Base-by-base conservation (phyloP, 2,329 filamentous ascomycete genomes). In the Zarea fungicola region DNA sequence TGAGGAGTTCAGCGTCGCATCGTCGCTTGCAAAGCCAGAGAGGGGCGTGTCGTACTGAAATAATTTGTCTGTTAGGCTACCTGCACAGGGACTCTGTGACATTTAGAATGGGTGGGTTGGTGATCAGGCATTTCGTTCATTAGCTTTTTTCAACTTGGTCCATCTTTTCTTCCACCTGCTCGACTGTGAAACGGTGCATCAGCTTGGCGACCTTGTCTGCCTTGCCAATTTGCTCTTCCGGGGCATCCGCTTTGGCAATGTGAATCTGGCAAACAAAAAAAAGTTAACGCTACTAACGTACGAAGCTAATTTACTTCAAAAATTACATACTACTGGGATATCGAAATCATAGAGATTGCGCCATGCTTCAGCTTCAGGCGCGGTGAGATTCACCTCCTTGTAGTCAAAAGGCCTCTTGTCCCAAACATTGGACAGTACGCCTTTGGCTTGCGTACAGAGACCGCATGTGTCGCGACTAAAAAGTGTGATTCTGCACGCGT, bases 281-380 rank as follows among this genome's bases (percentile, higher is more conserved):
- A n/a, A 16, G 7, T 16, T 13, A 10, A n/a, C n/a, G n/a, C n/a
- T n/a, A n/a, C 5, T 22, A 22, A 29, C 3, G 6, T 28, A 26
- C 5, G 8, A 29, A 42, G 4, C 13, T 26, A 10, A 16, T 9
- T 16, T 5, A n/a, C n/a, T 18, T 18, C 4, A 34, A 10, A 18
- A 5, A 35, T 11, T 28, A 65, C 76, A 60, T 71, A 91, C 87
- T 60, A 91, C 87, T 0, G 87, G 87, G 7, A 88, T 87, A 57
- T 92, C 87, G 62, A 90, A 88, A 50, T 90, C 87, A 62, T 92
- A 92, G 1, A 89, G 60, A 42, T 83, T 75, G 59, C 79, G 82
- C 87, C 87, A 92, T 21, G 72, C 68, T 53, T 80, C 77, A 14
- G 76, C 75, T 22, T 81, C 77, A 0, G 77, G 73, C 42, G 77